Conservation (phyloP, 1,284 basidiomycete species). For the Ustilago vetiveriae region DNA sequence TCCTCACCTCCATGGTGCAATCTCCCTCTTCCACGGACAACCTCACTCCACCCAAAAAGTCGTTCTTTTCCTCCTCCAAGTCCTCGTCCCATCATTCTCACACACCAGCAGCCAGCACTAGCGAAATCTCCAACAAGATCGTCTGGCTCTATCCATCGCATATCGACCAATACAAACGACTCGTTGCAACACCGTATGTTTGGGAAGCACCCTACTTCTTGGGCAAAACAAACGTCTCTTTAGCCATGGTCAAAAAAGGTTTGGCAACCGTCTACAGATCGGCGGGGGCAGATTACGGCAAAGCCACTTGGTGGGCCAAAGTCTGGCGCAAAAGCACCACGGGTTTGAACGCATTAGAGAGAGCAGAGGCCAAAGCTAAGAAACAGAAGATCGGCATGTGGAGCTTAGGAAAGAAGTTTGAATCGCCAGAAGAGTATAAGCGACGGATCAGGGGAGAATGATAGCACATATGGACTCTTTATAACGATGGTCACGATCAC, state of each 20-base stretch:
- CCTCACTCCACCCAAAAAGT: constrained; percentile 14
- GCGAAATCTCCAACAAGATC: constrained; percentile 12
- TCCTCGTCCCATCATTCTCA: background rate
- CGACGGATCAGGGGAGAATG: constrained; percentile 31
- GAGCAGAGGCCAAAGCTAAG: constrained; percentile 52
- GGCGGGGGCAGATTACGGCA: constrained; percentile 61
- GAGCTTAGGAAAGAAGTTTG: constrained; percentile 55
- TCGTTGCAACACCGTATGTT: constrained; percentile 65
- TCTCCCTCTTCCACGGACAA: constrained; percentile 36
- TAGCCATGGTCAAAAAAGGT: constrained; percentile 58
- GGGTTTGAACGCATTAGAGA: constrained; percentile 47
- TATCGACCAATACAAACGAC: constrained; percentile 64
- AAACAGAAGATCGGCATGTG: constrained; percentile 52
- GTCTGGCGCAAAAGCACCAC: constrained; percentile 45
- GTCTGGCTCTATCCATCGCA: constrained; percentile 60
- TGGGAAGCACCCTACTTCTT: constrained; percentile 60
- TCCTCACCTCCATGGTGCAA: constrained; percentile 44
- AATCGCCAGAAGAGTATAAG: constrained; percentile 60
- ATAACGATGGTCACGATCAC: no score
- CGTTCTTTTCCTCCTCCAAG: constrained; percentile 13
- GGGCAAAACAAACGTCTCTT: constrained; percentile 62
- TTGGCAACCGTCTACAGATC: constrained; percentile 63
- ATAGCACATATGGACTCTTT: background rate
- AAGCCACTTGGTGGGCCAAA: constrained; percentile 52
- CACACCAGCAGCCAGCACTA: background rate